A percentile compares a stretch with the other conserved stretches of the same genome.
Conservation (phyloP, 441 rosid genomes). For the Bruguiera hainesii region DNA sequence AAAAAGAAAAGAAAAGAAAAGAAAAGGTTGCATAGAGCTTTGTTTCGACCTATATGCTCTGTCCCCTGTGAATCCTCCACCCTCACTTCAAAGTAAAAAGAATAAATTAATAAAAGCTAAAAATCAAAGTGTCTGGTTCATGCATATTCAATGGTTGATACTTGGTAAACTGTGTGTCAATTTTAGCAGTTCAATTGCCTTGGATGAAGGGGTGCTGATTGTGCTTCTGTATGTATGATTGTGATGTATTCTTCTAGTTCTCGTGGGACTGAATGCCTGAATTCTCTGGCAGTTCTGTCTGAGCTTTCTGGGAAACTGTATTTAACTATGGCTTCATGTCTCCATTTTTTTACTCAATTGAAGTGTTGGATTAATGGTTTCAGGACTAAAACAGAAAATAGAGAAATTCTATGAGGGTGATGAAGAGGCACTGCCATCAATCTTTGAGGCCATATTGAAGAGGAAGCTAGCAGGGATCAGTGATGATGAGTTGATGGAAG, state of each 20-base stretch:
- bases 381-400: conserved; percentile 51
- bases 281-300: neutral
- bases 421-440: conserved; percentile 41
- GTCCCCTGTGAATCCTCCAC: no score
- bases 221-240: neutral
- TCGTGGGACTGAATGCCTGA: neutral
- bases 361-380: neutral
- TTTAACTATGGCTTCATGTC: neutral
- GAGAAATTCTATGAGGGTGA: conserved; percentile 39
- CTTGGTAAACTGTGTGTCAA: neutral
- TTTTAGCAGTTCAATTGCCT: neutral
- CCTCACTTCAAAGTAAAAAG: no score
- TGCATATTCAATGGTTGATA: neutral
- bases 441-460: conserved; percentile 47
- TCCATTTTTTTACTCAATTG: neutral
- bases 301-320: neutral
- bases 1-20: no score
- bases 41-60: no score
- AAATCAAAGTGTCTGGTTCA: neutral
- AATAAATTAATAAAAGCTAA: neutral
- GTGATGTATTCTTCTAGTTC: neutral
- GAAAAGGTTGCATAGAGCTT: no score
- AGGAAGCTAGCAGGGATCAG: conserved; percentile 56
- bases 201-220: neutral
- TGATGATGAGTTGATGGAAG: conserved; percentile 43